Evolutionary conservation across 2,329 filamentous ascomycete species (phyloP).

Genomic region (Botrytis tulipae): DNA sequence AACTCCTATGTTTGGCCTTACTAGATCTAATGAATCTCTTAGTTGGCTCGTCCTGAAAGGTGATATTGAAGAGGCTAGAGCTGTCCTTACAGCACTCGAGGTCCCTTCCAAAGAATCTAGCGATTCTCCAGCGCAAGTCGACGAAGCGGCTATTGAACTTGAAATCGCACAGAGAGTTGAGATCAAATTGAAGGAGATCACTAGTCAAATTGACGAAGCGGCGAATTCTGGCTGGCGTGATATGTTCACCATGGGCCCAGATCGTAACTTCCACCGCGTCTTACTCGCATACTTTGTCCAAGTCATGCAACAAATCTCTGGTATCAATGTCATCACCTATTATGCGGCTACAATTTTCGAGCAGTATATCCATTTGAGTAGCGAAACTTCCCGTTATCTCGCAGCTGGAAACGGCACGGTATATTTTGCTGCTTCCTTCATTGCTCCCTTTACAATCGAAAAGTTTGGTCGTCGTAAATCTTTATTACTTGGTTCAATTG

Average conservation of each 20-base stretch:
- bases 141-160: background rate
- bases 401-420: slow-evolving; percentile 48
- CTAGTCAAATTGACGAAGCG: slow-evolving; percentile 4
- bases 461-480: slow-evolving; percentile 65
- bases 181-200: slow-evolving; percentile 37
- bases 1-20: background rate
- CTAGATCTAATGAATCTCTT: background rate
- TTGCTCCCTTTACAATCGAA: slow-evolving; percentile 47
- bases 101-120: slow-evolving; percentile 41
- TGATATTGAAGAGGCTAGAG: slow-evolving; percentile 36
- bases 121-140: slow-evolving; percentile 36
- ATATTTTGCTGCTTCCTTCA: slow-evolving; percentile 19
- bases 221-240: slow-evolving; percentile 1
- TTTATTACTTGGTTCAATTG: slow-evolving; percentile 67
- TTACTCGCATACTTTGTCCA: slow-evolving; percentile 69
- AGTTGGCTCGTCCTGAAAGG: slow-evolving; percentile 40
- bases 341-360: slow-evolving; percentile 52
- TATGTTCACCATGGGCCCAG: slow-evolving; percentile 19
- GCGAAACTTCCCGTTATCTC: slow-evolving; percentile 51
- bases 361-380: slow-evolving; percentile 47
- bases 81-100: slow-evolving; percentile 36
- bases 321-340: slow-evolving; percentile 46
- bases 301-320: slow-evolving; percentile 51
- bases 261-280: slow-evolving; percentile 59
- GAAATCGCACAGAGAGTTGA: background rate